A percentile compares a stretch with the other conserved stretches of the same genome.
phyloP scores from a whole-genome alignment of 306 rosid genomes.

The Inga laurina region DNA sequence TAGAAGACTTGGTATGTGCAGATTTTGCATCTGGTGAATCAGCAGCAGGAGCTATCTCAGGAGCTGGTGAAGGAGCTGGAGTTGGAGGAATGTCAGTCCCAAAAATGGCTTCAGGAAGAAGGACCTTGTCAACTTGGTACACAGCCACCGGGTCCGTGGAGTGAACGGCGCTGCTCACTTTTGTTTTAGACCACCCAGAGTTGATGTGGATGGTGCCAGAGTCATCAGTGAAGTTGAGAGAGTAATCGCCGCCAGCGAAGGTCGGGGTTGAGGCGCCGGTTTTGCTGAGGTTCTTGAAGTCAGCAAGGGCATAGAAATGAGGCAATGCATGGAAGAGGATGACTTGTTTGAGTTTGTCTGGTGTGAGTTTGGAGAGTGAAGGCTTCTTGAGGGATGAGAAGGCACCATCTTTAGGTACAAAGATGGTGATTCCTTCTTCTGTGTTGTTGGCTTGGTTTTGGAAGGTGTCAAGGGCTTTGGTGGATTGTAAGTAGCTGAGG shows the following conservation, averaged over 20 bases:
- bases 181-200: constrained; percentile 84
- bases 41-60: constrained; percentile 68
- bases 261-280: constrained; percentile 57
- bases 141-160: constrained; percentile 85
- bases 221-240: constrained; percentile 74
- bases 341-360: constrained; percentile 68
- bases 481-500: constrained; percentile 75
- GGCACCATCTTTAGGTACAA: constrained; percentile 76
- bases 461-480: constrained; percentile 81
- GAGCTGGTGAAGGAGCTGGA: constrained; percentile 87
- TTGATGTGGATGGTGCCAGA: constrained; percentile 61
- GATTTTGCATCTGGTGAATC: constrained; percentile 56
- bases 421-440: constrained; percentile 85
- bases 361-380: constrained; percentile 69
- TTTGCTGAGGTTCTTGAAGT: constrained; percentile 72
- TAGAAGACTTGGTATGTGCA: constrained; percentile 46
- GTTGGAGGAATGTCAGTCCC: constrained; percentile 84
- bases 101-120: constrained; percentile 87
- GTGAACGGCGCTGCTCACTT: constrained; percentile 81
- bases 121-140: constrained; percentile 75
- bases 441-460: constrained; percentile 96
- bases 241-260: constrained; percentile 76
- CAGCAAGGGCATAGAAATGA: constrained; percentile 75
- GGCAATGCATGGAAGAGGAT: constrained; percentile 84
- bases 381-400: constrained; percentile 64